These are phyloP conservation scores for Saccharomyces mikatae DNA, from an alignment of 805 yeast species.

Conservation along the genomic window DNA sequence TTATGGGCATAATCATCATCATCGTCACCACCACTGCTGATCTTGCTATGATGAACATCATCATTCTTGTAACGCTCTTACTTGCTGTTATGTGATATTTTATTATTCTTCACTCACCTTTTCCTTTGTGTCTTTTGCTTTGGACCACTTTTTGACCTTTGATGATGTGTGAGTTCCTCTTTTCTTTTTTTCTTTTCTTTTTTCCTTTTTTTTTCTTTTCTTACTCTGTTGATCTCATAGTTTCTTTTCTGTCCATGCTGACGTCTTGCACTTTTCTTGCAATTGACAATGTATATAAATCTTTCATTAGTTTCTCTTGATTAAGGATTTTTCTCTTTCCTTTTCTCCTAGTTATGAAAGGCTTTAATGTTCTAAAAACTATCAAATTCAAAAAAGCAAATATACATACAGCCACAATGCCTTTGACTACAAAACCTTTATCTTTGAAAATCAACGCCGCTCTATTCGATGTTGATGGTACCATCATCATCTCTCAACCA, in stretches of 20 bases:
- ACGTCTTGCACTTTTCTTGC: neutral
- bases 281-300: neutral
- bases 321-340: neutral
- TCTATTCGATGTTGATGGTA: slow-evolving; percentile 82
- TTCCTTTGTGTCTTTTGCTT: neutral
- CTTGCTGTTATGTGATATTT: neutral
- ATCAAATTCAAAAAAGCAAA: neutral
- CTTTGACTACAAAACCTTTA: slow-evolving; percentile 25
- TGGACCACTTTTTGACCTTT: neutral
- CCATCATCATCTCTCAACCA: slow-evolving; percentile 73
- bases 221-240: neutral
- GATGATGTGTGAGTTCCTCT: neutral
- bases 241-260: neutral
- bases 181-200: neutral
- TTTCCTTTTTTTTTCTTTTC: neutral
- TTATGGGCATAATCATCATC: neutral
- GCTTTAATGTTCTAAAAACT: neutral
- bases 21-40: neutral
- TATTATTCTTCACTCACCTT: neutral
- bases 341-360: neutral
- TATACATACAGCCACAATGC: slow-evolving; percentile 9
- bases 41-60: neutral
- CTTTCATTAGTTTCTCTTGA: neutral
- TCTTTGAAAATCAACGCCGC: slow-evolving; percentile 37
- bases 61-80: neutral